Evolutionary conservation across 345 rosid genomes (phyloP).

Genomic region (Pistacia vera): DNA sequence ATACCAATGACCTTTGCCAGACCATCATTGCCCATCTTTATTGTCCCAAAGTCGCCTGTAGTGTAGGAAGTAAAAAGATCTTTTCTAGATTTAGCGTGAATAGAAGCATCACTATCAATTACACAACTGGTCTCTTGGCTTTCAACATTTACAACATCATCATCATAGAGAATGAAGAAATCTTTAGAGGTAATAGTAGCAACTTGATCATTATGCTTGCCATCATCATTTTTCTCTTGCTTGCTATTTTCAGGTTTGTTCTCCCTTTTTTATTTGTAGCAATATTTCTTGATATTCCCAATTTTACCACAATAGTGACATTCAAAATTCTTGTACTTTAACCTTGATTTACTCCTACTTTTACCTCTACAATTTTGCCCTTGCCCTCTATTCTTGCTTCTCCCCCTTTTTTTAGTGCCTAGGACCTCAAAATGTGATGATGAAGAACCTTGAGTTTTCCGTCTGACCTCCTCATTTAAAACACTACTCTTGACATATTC

Average conservation of each 20-base stretch:
- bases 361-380: no score
- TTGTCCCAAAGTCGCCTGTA: not conserved
- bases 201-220: not conserved
- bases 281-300: constrained; percentile 10
- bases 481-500: no score
- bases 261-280: not conserved
- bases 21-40: not conserved
- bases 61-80: constrained; percentile 5
- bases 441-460: no score
- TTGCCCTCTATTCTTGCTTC: no score
- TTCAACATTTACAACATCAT: not conserved
- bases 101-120: constrained; percentile 6
- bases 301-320: not conserved
- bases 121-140: not conserved
- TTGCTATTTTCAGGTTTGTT: not conserved
- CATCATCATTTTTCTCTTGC: no score
- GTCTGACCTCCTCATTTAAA: no score
- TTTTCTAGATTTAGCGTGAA: not conserved
- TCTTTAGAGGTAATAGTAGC: not conserved
- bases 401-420: no score
- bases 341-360: no score
- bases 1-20: not conserved
- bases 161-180: not conserved
- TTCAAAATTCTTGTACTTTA: no score
- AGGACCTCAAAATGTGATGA: no score